These are phyloP conservation scores for Onygenales sp. DNA, from an alignment of 2,329 filamentous ascomycete genomes.

Conservation along the genomic window DNA sequence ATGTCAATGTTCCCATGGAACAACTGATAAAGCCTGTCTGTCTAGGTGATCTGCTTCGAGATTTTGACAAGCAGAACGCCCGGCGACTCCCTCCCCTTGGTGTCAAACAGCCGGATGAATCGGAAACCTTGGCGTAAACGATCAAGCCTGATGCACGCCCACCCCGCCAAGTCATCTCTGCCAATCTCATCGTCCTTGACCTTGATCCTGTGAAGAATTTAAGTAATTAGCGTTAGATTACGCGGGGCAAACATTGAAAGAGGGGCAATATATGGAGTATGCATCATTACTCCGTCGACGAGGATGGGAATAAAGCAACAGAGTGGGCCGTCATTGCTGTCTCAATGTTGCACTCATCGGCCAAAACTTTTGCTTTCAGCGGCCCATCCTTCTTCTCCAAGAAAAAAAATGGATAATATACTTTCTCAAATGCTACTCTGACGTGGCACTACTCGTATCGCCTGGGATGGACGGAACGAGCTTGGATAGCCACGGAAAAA, in stretches of 20 bases:
- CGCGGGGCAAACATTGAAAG: too few species aligned
- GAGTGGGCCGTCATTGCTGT: too few species aligned
- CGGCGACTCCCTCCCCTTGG: conserved; percentile 53
- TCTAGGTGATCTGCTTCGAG: conserved; percentile 41
- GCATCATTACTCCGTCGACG: too few species aligned
- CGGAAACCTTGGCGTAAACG: conserved; percentile 65
- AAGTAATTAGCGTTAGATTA: too few species aligned
- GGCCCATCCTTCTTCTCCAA: not conserved
- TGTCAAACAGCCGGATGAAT: conserved; percentile 66
- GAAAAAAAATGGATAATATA: not conserved
- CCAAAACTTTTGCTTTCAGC: not conserved
- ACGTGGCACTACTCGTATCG: conserved; percentile 2
- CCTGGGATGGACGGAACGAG: not conserved
- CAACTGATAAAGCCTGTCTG: not conserved
- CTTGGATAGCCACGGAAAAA: not conserved
- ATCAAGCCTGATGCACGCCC: conserved; percentile 82
- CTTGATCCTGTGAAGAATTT: conserved; percentile 52
- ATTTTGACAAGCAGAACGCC: conserved; percentile 68
- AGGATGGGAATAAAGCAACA: too few species aligned
- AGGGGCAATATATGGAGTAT: too few species aligned
- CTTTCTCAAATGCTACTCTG: not conserved
- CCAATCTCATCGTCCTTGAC: conserved; percentile 79
- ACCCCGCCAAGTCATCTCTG: conserved; percentile 69
- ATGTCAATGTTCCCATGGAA: not conserved
- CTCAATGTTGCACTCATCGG: too few species aligned